These are phyloP conservation scores for Solanum hybrid DNA, from an alignment of 305 asterid genomes.

Conservation along the genomic window DNA sequence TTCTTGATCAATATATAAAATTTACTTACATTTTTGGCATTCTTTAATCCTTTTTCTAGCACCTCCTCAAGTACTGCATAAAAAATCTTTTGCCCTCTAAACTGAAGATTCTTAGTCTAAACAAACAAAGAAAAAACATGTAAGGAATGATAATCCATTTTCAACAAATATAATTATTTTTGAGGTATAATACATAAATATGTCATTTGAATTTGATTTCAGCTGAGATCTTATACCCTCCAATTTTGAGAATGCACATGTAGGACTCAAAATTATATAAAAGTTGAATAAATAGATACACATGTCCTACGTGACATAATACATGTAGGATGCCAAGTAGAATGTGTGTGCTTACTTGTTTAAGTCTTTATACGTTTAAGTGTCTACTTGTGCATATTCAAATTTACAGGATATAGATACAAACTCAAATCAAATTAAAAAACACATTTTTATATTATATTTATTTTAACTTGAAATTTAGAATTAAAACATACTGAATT, in stretches of 20 bases:
- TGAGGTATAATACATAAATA: not conserved
- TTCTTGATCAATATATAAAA: not conserved
- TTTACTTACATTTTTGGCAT: slow-evolving; percentile 41
- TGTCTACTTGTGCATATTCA: not conserved
- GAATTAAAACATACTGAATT: not conserved
- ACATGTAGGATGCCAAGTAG: not conserved
- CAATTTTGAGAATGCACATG: not conserved
- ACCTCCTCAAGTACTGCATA: slow-evolving; percentile 44
- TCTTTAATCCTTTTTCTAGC: slow-evolving; percentile 52
- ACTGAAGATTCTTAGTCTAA: slow-evolving; percentile 32
- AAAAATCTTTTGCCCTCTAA: slow-evolving; percentile 29
- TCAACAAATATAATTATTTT: not conserved
- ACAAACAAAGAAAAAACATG: not conserved
- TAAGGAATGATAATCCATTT: not conserved
- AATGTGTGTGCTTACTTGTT: not conserved
- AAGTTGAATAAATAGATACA: not conserved
- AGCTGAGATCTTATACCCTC: not conserved
- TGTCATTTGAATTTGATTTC: not conserved
- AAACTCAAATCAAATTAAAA: not conserved
- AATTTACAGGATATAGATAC: not conserved
- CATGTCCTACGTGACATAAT: not conserved
- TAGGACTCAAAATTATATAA: not conserved
- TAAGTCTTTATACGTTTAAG: not conserved
- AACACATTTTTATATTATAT: not conserved
- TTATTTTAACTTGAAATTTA: not conserved